These are phyloP conservation scores for Leccinum solheimii DNA, from an alignment of 1,284 basidiomycete species.

Conservation along the genomic window DNA sequence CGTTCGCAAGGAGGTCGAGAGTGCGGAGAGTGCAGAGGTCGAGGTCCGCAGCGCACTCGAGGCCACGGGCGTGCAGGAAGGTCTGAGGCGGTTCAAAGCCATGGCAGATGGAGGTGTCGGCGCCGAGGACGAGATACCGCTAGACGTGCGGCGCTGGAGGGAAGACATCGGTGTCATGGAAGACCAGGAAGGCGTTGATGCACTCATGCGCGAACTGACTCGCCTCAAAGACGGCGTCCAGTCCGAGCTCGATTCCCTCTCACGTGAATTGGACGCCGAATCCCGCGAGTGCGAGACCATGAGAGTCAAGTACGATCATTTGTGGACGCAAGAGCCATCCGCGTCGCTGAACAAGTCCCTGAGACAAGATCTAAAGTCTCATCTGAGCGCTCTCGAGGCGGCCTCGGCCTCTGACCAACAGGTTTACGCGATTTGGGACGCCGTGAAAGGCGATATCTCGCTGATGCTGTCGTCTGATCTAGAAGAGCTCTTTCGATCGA, in stretches of 20 bases:
- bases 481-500: conserved; percentile 71
- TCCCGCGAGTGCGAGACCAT: conserved; percentile 81
- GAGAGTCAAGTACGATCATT: conserved; percentile 84
- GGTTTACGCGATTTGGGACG: conserved; percentile 74
- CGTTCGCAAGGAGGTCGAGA: conserved; percentile 86
- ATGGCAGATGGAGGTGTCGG: conserved; percentile 74
- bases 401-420: conserved; percentile 81
- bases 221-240: conserved; percentile 63
- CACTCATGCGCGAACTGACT: conserved; percentile 62
- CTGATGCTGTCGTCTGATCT: conserved; percentile 67
- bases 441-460: conserved; percentile 66
- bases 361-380: conserved; percentile 80
- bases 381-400: conserved; percentile 72
- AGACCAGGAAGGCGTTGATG: conserved; percentile 63
- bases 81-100: conserved; percentile 73
- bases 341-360: conserved; percentile 70
- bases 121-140: conserved; percentile 70
- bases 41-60: conserved; percentile 84
- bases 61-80: conserved; percentile 79
- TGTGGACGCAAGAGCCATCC: conserved; percentile 90
- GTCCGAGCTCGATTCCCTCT: conserved; percentile 59
- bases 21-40: conserved; percentile 79
- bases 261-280: conserved; percentile 73
- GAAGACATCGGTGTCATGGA: conserved; percentile 74
- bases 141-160: conserved; percentile 75